Evolutionary conservation across 768 basidiomycete genomes (phyloP).

Genomic region (Tremella yokohamensis): DNA sequence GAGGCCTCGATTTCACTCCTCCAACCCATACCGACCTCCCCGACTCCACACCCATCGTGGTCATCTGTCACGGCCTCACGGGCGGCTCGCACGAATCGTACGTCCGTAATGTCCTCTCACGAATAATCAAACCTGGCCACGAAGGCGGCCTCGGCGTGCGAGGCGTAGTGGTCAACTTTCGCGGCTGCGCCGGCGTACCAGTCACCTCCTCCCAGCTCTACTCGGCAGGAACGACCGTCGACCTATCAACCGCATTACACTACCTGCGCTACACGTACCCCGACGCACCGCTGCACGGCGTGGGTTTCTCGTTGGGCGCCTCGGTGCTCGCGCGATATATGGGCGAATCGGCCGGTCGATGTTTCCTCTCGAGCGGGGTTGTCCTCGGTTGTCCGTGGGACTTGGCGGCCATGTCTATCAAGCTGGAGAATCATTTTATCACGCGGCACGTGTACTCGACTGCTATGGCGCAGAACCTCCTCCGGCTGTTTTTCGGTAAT

Average conservation of each 20-base stretch:
- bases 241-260: conserved; percentile 74
- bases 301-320: conserved; percentile 92
- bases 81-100: conserved; percentile 69
- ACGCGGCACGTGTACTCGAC: conserved; percentile 40
- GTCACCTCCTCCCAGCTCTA: conserved; percentile 76
- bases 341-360: conserved; percentile 66
- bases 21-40: conserved; percentile 25
- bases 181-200: conserved; percentile 65
- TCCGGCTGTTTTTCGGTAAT: conserved; percentile 34
- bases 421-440: conserved; percentile 42
- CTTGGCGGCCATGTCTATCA: conserved; percentile 44
- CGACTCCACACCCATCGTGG: conserved; percentile 38
- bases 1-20: conserved; percentile 46
- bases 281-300: conserved; percentile 71
- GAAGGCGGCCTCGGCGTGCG: conserved; percentile 88
- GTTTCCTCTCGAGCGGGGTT: conserved; percentile 39
- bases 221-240: conserved; percentile 74
- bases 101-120: conserved; percentile 73
- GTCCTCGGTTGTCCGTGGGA: conserved; percentile 48
- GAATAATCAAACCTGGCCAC: conserved; percentile 64
- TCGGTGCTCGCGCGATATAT: conserved; percentile 86
- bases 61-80: conserved; percentile 49
- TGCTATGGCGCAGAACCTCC: conserved; percentile 44
- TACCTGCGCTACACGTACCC: conserved; percentile 73
- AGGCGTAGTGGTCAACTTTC: conserved; percentile 48